Evolutionary conservation across 768 basidiomycete genomes (phyloP).

Genomic region (Suillus variegatus): DNA sequence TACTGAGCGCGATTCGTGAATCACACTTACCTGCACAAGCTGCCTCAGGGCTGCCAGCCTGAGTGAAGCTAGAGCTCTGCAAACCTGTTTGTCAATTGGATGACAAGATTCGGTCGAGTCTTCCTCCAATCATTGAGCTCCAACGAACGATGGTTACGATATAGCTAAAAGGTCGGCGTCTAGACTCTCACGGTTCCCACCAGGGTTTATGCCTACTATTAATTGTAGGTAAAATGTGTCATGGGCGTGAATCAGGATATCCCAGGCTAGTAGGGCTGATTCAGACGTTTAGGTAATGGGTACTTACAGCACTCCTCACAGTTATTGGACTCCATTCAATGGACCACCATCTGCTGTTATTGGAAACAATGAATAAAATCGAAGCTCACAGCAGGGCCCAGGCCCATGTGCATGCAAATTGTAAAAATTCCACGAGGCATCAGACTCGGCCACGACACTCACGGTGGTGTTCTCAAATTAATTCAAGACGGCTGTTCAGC

Average conservation of each 20-base stretch:
- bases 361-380: background rate
- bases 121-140: background rate
- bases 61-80: background rate
- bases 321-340: background rate
- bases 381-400: background rate
- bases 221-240: background rate
- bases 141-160: background rate
- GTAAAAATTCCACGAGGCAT: background rate
- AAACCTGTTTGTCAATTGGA: background rate
- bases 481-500: constrained; percentile 3
- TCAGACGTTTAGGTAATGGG: background rate
- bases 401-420: background rate
- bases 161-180: background rate
- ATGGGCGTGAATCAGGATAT: background rate
- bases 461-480: background rate
- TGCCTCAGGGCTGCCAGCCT: background rate
- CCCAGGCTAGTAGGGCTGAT: background rate
- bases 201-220: background rate
- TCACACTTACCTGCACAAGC: background rate
- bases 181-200: background rate
- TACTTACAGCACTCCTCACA: background rate
- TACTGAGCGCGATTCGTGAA: background rate
- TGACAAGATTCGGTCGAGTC: background rate
- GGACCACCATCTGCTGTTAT: background rate
- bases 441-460: too few relatives aligned